phyloP scores from a whole-genome alignment of 2,329 filamentous ascomycete species.

The Lasiodiplodia theobromae region DNA sequence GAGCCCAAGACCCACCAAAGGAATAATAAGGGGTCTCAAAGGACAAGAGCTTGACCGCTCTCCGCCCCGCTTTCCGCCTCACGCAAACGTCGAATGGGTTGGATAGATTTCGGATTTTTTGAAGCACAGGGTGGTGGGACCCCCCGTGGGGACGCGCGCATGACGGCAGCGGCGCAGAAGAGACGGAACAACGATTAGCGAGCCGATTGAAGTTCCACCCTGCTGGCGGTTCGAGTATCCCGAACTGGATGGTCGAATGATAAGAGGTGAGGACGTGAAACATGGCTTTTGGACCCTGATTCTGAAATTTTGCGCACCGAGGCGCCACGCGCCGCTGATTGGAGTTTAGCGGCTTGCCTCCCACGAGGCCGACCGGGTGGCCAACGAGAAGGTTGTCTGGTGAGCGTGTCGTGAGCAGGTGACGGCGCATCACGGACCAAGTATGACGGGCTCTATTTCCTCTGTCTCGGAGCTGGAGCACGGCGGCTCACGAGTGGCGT shows the following conservation, averaged over 20 bases:
- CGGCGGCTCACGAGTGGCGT: conserved; percentile 1
- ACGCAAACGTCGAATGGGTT: neutral
- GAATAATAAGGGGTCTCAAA: neutral
- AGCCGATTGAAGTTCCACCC: neutral
- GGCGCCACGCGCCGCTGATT: neutral
- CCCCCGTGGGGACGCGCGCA: neutral
- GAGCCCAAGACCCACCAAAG: neutral
- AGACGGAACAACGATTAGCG: neutral
- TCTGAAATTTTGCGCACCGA: neutral
- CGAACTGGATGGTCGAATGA: neutral
- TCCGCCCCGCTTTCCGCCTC: neutral
- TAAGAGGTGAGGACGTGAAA: neutral
- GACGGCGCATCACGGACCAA: conserved; percentile 2
- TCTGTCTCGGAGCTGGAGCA: neutral
- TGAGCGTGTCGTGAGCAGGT: conserved; percentile 15
- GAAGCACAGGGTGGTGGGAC: neutral
- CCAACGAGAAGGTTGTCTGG: neutral
- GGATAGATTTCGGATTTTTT: neutral
- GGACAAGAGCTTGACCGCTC: neutral
- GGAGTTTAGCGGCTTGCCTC: neutral
- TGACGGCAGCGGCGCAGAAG: neutral
- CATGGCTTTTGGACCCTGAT: neutral
- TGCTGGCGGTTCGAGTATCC: neutral
- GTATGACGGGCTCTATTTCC: neutral
- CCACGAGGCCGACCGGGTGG: neutral